Base-by-base conservation (phyloP, 495 filamentous ascomycete species). In the Aspergillus cavernicola region DNA sequence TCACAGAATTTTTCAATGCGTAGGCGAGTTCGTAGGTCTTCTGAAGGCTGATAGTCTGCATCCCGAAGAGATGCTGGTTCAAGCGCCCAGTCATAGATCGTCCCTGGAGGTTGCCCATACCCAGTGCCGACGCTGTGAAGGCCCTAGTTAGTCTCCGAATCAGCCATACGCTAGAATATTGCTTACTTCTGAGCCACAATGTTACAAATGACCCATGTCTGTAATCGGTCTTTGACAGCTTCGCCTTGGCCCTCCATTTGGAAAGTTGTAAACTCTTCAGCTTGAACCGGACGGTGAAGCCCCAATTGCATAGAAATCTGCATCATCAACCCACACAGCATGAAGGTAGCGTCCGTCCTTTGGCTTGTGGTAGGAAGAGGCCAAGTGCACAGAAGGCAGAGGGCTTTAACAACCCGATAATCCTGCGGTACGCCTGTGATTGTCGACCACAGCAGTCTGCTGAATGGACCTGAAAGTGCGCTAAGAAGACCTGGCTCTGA, bases 171-270 rank as follows among this genome's bases (percentile, higher is more conserved):
- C 18, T 22, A 20, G 18, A 3, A n/a, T 23, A 4, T 6, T 19
- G 62, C 74, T 64, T 57, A 84, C 82, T 79, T 83, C 68, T 96
- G 90, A 10, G 90, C 85, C 12, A 95, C 89, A 50, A 93, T 89
- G 63, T 97, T 97, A 67, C 89, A 93, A 6, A 90, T 85, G 9
- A 90, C 87, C 91, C 91, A 97, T 1, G 91, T 97, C 58, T 85
- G 84, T 40, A 96, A 77, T 23, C 91, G 80, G 64, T 96, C 91
- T 55, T 88, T 84, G 32, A 97, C 74, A 46, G 93, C 89, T 59
- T 92, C 90, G 42, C 87, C 87, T 65, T 86, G 85, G 19, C 92
- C 79, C 55, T 92, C 86, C 49, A 95, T 84, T 6, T 82, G 85
- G 42, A 90, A 87, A 1, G 88, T 82, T 0, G 88, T 88, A 69